A percentile compares a stretch with the other conserved stretches of the same genome.
Conservation (phyloP, 1,139 yeast species). For the Arxiozyma heterogenica region DNA sequence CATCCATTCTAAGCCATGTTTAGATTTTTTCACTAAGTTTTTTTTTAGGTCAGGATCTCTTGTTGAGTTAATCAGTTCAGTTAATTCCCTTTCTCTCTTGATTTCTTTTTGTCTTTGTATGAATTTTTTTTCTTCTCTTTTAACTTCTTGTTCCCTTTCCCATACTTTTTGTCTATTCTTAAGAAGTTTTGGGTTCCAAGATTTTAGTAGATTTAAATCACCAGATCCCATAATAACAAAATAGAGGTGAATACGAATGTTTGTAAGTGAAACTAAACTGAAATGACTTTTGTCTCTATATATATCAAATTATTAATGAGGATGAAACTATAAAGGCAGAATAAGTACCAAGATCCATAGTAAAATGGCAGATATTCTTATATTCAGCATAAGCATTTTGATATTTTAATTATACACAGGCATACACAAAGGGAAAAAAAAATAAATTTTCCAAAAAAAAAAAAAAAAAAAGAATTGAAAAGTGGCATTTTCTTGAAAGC, state of each 20-base stretch:
- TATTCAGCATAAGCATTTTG: too few relatives aligned
- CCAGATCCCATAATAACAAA: conserved; percentile 32
- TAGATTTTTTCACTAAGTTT: conserved; percentile 31
- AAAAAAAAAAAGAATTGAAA: too few relatives aligned
- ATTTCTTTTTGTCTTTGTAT: conserved; percentile 59
- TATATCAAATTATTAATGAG: too few relatives aligned
- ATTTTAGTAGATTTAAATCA: conserved; percentile 79
- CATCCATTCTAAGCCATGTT: conserved; percentile 73
- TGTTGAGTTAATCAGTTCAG: conserved; percentile 43
- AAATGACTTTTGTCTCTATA: too few relatives aligned
- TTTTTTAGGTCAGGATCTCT: background rate
- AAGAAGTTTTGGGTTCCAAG: conserved; percentile 89
- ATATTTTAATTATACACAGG: too few relatives aligned
- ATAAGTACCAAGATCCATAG: too few relatives aligned
- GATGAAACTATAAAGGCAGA: too few relatives aligned
- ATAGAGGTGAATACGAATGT: background rate
- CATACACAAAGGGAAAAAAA: background rate
- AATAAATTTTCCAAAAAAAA: too few relatives aligned
- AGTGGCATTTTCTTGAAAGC: too few relatives aligned
- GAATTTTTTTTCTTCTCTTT: conserved; percentile 60
- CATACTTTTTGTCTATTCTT: conserved; percentile 83
- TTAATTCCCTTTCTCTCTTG: conserved; percentile 52
- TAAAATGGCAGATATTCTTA: too few relatives aligned
- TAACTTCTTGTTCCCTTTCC: conserved; percentile 71
- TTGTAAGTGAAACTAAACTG: background rate